phyloP scores from a whole-genome alignment of 176 grass and related monocot genomes.

The Guadua angustifolia region DNA sequence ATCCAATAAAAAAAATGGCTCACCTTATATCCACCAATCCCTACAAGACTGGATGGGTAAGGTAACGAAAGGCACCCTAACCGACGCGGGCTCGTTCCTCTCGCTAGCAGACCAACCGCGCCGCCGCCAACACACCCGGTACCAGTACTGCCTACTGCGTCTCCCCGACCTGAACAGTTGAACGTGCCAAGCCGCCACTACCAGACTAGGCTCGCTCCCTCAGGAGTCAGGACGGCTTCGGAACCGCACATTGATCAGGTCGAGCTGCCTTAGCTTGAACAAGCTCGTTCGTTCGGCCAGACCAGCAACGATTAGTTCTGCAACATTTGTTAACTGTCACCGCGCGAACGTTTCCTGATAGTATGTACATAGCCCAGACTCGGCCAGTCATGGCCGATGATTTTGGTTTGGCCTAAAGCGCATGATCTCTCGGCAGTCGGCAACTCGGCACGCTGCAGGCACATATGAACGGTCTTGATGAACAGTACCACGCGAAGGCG shows the following conservation, averaged over 20 bases:
- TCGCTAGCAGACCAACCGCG: neutral
- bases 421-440: neutral
- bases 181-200: constrained; percentile 23
- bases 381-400: neutral
- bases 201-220: neutral
- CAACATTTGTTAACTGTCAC: neutral
- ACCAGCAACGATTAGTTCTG: constrained; percentile 2
- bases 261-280: constrained; percentile 46
- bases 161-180: neutral
- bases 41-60: too few species aligned
- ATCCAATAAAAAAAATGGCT: too few species aligned
- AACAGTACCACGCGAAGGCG: neutral
- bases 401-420: neutral
- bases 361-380: neutral
- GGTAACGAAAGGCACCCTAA: too few species aligned
- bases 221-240: too few species aligned
- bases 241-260: neutral
- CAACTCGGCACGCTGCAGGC: neutral
- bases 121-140: neutral
- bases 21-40: too few species aligned
- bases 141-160: neutral
- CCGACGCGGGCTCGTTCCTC: neutral
- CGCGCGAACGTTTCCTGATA: neutral
- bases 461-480: neutral
- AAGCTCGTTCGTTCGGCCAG: neutral